Conservation (phyloP, 164 flowering plant species). For the Stephania japonica region DNA sequence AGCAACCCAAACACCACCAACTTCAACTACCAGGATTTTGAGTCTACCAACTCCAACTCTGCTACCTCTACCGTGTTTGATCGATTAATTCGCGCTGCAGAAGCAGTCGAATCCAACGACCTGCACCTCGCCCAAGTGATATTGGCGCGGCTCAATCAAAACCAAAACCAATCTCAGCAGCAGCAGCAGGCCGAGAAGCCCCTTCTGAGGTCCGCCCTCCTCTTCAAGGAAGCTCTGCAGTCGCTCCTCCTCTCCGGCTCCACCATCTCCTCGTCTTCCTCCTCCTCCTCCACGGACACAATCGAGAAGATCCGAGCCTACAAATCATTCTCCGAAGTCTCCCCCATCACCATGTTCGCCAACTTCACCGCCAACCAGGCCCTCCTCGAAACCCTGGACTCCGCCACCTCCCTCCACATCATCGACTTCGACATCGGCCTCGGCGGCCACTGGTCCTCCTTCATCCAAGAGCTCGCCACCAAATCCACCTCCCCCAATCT, state of each 20-base stretch:
- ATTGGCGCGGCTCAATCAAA: constrained; percentile 83
- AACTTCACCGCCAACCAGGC: constrained; percentile 87
- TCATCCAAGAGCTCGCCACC: constrained; percentile 66
- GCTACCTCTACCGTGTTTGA: constrained; percentile 28
- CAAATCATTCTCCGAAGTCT: constrained; percentile 57
- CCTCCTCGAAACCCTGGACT: constrained; percentile 66
- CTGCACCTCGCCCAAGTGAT: constrained; percentile 61
- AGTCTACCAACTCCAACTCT: constrained; percentile 38
- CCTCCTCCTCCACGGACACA: constrained; percentile 33
- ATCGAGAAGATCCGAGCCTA: constrained; percentile 59
- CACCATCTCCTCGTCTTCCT: constrained; percentile 21
- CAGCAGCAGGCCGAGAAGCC: constrained; percentile 40
- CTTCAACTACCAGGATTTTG: not conserved
- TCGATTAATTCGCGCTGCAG: constrained; percentile 67
- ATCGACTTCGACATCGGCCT: constrained; percentile 83
- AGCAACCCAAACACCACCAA: not conserved
- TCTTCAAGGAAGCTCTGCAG: constrained; percentile 83
- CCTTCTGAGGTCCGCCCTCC: constrained; percentile 71
- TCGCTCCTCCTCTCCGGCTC: constrained; percentile 35
- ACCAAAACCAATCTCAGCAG: constrained; percentile 41
- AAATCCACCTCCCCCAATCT: constrained; percentile 34
- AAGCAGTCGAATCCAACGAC: constrained; percentile 60
- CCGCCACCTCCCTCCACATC: constrained; percentile 44
- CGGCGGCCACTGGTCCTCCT: constrained; percentile 87
- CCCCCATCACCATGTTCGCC: constrained; percentile 74